Base-by-base conservation (phyloP, 192 early-diverging fungal genomes). In the Backusella australiensis region DNA sequence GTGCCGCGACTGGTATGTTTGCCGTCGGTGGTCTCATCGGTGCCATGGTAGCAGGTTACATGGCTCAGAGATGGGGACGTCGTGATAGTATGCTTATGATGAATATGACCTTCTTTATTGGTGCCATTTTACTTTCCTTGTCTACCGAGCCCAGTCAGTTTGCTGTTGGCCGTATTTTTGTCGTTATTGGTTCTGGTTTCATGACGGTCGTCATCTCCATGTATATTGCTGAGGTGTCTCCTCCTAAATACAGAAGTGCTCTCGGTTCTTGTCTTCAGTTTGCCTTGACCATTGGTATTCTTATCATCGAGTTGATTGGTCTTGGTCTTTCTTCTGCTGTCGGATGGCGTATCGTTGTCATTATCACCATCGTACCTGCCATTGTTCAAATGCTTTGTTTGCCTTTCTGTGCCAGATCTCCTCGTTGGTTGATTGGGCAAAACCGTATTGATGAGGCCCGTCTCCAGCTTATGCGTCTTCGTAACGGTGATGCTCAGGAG, bases 11-110 rank as follows among this genome's bases (percentile, higher is more conserved):
- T 71, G 89, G 87, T 65, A 84, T 87, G 79, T 88, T 82, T 65
- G 85, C 88, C 26, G 77, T 88, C 44, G 93, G 91, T 53, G 92
- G 90, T 32, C 81, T 92, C n/a, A 23, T 87, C 29, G 93, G 93
- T 21, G 93, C 85, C 14, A 74, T 94, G 34, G 74, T 86, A 36
- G 90, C 88, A 67, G 89, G 91, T 59, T 78, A 81, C 17, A 82
- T 91, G 74, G 83, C 90, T 34, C 75, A 88, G 71, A 74, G 78
- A 53, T 86, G 83, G 66, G 93, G 93, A 3, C 90, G 91, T 71
- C 89, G 90, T 72, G 85, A 86, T 56, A 79, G 85, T 3, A 83
- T 90, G 65, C 63, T 89, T 12, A 73, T 69, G 34, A 83, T 80
- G 77, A 89, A 90, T 79, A 11, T 85, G 9, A 70, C 80, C 15